A percentile compares a stretch with the other conserved stretches of the same genome.
Conservation (phyloP, 257 asterid genomes). For the Salvia hispanica region DNA sequence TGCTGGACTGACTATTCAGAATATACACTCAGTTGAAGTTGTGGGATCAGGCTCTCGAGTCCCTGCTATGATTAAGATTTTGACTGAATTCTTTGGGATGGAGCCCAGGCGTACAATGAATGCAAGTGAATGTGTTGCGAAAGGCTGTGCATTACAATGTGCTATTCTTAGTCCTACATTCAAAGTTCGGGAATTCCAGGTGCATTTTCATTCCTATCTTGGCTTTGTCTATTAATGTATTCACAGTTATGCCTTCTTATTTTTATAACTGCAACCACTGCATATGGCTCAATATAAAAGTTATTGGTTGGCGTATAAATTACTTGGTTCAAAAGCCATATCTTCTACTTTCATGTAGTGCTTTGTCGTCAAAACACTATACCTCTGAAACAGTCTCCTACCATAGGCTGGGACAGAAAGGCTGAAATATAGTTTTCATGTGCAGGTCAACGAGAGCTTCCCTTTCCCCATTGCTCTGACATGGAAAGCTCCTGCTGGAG, state of each 20-base stretch:
- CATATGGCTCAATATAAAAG: no score
- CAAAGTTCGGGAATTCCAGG: conserved; percentile 95
- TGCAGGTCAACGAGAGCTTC: conserved; percentile 74
- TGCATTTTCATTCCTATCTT: conserved; percentile 26
- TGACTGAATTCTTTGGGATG: conserved; percentile 83
- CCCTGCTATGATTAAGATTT: conserved; percentile 78
- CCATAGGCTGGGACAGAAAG: background rate
- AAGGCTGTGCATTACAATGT: conserved; percentile 86
- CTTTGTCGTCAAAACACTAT: background rate
- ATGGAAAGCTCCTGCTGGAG: conserved; percentile 74
- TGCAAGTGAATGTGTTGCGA: conserved; percentile 96
- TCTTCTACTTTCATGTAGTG: background rate
- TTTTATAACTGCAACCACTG: no score
- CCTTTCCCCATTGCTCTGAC: conserved; percentile 79
- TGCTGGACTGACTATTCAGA: conserved; percentile 66
- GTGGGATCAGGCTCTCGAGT: conserved; percentile 96
- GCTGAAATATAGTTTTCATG: background rate
- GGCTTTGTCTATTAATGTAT: background rate
- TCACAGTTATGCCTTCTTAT: no score
- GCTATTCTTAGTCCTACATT: conserved; percentile 94
- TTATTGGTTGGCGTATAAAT: no score
- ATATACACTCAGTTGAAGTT: conserved; percentile 81
- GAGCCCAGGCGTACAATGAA: conserved; percentile 99
- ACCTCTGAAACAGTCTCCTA: background rate
- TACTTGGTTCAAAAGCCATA: no score